Conservation (phyloP, 805 yeast species). For the Ogataea salicorniae region DNA sequence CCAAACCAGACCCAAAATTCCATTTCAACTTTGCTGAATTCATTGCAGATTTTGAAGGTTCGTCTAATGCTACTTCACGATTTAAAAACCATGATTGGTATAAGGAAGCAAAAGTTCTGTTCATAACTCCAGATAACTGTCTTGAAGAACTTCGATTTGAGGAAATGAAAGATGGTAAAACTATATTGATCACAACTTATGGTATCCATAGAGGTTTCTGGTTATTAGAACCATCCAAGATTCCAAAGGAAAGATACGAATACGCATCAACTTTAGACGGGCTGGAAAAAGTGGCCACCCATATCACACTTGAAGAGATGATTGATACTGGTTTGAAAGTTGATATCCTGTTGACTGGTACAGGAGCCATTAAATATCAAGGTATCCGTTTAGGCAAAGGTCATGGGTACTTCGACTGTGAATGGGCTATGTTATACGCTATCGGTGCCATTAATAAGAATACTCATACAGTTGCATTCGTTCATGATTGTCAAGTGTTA, state of each 20-base stretch:
- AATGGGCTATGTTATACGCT: slow-evolving; percentile 29
- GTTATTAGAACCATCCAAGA: slow-evolving; percentile 21
- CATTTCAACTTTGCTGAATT: slow-evolving; percentile 29
- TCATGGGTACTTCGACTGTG: slow-evolving; percentile 29
- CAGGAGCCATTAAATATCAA: slow-evolving; percentile 28
- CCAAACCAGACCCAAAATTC: slow-evolving; percentile 28
- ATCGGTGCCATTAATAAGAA: slow-evolving; percentile 18
- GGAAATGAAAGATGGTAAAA: slow-evolving; percentile 22
- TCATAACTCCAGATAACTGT: slow-evolving; percentile 30
- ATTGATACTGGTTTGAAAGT: slow-evolving; percentile 12
- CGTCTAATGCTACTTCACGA: slow-evolving; percentile 17
- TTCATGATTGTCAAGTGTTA: slow-evolving; percentile 28
- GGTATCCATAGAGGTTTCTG: slow-evolving; percentile 28
- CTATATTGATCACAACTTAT: slow-evolving; percentile 27
- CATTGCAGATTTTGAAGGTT: slow-evolving; percentile 30
- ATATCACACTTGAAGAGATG: slow-evolving; percentile 16
- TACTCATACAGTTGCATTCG: slow-evolving; percentile 27
- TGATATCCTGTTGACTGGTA: slow-evolving; percentile 28
- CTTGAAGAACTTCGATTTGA: slow-evolving; percentile 24
- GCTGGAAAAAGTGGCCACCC: slow-evolving; percentile 24
- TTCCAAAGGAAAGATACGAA: slow-evolving; percentile 13
- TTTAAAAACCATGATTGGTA: slow-evolving; percentile 14
- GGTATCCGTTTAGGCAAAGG: slow-evolving; percentile 31
- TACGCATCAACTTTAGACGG: slow-evolving; percentile 30
- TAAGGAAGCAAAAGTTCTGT: slow-evolving; percentile 12